These are phyloP conservation scores for Phytophthora macrochlamydospora DNA, from an alignment of 352 stramenopile species.

Conservation along the genomic window DNA sequence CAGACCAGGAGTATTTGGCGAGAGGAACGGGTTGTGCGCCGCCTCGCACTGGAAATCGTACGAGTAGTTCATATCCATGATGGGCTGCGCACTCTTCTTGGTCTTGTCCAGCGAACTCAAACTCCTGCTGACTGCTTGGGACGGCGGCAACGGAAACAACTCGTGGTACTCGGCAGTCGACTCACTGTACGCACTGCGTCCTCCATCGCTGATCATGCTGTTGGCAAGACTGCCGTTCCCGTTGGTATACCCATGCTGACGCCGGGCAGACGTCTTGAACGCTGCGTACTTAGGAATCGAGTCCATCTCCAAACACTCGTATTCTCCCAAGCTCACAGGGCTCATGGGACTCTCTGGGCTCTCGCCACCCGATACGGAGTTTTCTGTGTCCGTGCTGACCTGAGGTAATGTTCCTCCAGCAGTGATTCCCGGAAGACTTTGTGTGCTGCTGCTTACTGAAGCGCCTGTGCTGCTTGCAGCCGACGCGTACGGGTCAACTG, in stretches of 20 bases:
- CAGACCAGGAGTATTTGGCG: constrained; percentile 17
- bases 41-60: constrained; percentile 70
- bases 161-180: constrained; percentile 32
- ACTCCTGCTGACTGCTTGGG: constrained; percentile 24
- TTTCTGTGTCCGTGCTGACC: constrained; percentile 5
- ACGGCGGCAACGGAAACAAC: constrained; percentile 35
- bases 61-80: constrained; percentile 72
- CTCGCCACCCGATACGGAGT: constrained; percentile 27
- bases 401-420: constrained; percentile 7
- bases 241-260: constrained; percentile 15
- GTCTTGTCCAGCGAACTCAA: constrained; percentile 25
- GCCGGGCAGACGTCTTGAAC: constrained; percentile 58
- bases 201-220: constrained; percentile 30
- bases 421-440: constrained; percentile 25
- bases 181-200: constrained; percentile 22
- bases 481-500: constrained; percentile 31
- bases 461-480: constrained; percentile 19
- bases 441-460: constrained; percentile 23
- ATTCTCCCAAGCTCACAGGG: constrained; percentile 64
- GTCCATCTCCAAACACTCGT: constrained; percentile 75
- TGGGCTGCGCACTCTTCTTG: constrained; percentile 26
- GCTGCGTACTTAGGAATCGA: constrained; percentile 78
- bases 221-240: constrained; percentile 23
- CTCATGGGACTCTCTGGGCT: constrained; percentile 40
- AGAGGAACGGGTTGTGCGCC: constrained; percentile 62